Conservation (phyloP, 768 basidiomycete species). For the Austroboletus festivus region DNA sequence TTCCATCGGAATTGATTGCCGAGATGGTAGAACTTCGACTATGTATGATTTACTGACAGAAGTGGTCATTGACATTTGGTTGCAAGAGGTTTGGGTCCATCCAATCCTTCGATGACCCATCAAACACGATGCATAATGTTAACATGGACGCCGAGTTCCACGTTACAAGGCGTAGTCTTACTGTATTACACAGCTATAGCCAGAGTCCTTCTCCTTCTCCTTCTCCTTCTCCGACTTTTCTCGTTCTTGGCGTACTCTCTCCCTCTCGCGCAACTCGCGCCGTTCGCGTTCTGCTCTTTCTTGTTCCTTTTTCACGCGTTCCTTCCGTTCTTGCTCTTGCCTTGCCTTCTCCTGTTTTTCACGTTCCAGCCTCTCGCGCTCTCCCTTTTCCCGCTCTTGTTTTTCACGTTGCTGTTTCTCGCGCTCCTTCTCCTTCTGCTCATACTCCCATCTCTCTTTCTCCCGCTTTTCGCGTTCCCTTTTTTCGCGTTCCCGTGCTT, state of each 20-base stretch:
- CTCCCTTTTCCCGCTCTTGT: neutral
- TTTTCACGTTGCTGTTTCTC: neutral
- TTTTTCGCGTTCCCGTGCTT: constrained; percentile 10
- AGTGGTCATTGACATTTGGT: too few relatives aligned
- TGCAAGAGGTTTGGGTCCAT: too few relatives aligned
- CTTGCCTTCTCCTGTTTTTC: neutral
- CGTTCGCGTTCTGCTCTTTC: neutral
- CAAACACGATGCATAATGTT: too few relatives aligned
- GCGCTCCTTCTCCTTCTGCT: neutral
- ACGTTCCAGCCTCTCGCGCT: neutral
- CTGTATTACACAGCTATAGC: constrained; percentile 9
- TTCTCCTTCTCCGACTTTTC: neutral
- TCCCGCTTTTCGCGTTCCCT: constrained; percentile 6
- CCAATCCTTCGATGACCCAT: too few relatives aligned
- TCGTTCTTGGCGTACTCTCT: neutral
- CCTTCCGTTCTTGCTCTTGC: neutral
- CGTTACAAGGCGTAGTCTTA: too few relatives aligned
- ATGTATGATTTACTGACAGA: too few relatives aligned
- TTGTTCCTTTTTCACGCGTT: neutral
- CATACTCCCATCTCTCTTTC: neutral
- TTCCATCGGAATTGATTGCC: too few relatives aligned
- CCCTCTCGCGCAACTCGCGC: neutral
- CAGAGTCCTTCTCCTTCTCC: constrained; percentile 7
- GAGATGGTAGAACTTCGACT: too few relatives aligned
- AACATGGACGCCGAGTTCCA: too few relatives aligned